Evolutionary conservation across 2,329 filamentous ascomycete species (phyloP).

Genomic region (Rutstroemia sp.): DNA sequence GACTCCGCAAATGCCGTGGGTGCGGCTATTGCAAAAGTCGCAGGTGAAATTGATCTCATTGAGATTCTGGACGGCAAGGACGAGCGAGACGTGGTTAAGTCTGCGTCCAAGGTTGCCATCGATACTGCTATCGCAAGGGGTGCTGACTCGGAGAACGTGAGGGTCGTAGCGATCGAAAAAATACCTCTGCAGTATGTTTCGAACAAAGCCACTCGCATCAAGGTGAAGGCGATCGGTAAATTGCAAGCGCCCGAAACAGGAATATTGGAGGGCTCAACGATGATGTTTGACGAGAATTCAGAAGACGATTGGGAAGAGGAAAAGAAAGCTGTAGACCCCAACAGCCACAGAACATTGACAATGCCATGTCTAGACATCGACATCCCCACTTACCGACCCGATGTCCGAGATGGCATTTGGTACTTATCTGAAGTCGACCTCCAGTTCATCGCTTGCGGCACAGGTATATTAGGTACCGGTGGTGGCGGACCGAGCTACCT

Average conservation of each 20-base stretch:
- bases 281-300: constrained; percentile 20
- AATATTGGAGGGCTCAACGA: constrained; percentile 26
- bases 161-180: constrained; percentile 17
- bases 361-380: constrained; percentile 25
- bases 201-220: constrained; percentile 42
- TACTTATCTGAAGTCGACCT: constrained; percentile 48
- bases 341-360: constrained; percentile 10
- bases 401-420: constrained; percentile 43
- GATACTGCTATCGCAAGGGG: constrained; percentile 12
- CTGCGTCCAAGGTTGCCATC: constrained; percentile 5
- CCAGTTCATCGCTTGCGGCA: constrained; percentile 46
- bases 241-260: constrained; percentile 33
- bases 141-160: constrained; percentile 11
- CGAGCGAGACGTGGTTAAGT: constrained; percentile 9
- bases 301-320: constrained; percentile 4
- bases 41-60: constrained; percentile 27
- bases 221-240: constrained; percentile 50
- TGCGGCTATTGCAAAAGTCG: constrained; percentile 37
- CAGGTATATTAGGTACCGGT: constrained; percentile 53
- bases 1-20: constrained; percentile 52
- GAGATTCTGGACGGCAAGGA: constrained; percentile 12
- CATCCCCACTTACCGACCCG: constrained; percentile 39
- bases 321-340: constrained; percentile 17
- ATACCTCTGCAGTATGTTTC: constrained; percentile 19
- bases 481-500: constrained; percentile 49